Evolutionary conservation across 1,284 basidiomycete genomes (phyloP).

Genomic region (Thelephora terrestris): DNA sequence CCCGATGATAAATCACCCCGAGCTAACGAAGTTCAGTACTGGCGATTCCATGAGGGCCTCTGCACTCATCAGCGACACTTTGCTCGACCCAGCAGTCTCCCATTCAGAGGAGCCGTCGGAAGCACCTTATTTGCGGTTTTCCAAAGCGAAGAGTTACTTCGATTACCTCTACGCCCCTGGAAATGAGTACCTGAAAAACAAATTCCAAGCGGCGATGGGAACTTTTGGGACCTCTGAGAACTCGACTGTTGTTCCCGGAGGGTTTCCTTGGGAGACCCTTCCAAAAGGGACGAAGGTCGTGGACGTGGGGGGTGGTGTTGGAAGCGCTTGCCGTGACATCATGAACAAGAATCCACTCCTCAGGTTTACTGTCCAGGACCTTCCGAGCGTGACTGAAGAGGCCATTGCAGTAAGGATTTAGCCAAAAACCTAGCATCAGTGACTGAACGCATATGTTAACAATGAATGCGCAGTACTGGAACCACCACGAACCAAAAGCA

Average conservation of each 20-base stretch:
- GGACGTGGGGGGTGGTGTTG: constrained; percentile 15
- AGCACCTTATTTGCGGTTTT: not conserved
- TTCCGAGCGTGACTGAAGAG: constrained; percentile 7
- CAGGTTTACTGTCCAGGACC: constrained; percentile 16
- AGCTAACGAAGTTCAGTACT: constrained; percentile 1
- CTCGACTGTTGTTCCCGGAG: constrained; percentile 1
- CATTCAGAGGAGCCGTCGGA: constrained; percentile 13
- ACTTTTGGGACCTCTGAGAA: not conserved
- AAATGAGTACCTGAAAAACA: not conserved
- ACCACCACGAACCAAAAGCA: not conserved
- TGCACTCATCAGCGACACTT: constrained; percentile 3
- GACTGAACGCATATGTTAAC: constrained; percentile 8
- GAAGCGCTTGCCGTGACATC: constrained; percentile 2
- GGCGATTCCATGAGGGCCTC: constrained; percentile 1
- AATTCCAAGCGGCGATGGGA: not conserved
- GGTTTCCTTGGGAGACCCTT: constrained; percentile 12
- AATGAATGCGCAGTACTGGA: constrained; percentile 2
- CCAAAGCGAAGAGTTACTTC: not conserved
- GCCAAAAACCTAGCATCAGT: no score
- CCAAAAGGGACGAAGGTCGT: constrained; percentile 7
- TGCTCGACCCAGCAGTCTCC: constrained; percentile 11
- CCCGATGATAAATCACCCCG: not conserved
- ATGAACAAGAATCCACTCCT: constrained; percentile 10
- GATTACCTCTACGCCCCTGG: constrained; percentile 1
- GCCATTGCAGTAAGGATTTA: constrained; percentile 8